Percentiles rank a stretch among this genome's conserved stretches.
Evolutionary conservation across 495 filamentous ascomycete species (phyloP).

Genomic region (Achaetomiella virescens): DNA sequence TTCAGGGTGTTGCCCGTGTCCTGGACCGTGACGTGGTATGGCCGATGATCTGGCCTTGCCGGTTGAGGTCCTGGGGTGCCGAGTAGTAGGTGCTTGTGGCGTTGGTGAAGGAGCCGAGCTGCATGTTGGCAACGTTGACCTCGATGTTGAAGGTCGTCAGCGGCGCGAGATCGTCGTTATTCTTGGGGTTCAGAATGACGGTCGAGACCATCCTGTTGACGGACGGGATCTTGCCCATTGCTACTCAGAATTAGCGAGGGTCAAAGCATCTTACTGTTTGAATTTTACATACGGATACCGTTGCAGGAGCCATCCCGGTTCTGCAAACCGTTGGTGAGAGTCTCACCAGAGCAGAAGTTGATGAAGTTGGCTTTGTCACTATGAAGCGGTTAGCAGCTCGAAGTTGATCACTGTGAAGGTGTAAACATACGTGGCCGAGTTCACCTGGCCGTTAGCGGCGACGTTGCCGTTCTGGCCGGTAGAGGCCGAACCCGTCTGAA

Average conservation of each 20-base stretch:
- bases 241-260: slow-evolving; percentile 32
- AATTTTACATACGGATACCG: slow-evolving; percentile 52
- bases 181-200: slow-evolving; percentile 51
- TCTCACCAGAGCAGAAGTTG: slow-evolving; percentile 62
- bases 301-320: slow-evolving; percentile 63
- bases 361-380: slow-evolving; percentile 58
- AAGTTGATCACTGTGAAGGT: background rate
- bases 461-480: slow-evolving; percentile 27
- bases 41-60: slow-evolving; percentile 53
- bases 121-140: slow-evolving; percentile 55
- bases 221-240: slow-evolving; percentile 67
- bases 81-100: slow-evolving; percentile 59
- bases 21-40: slow-evolving; percentile 71
- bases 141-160: slow-evolving; percentile 52
- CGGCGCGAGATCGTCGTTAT: slow-evolving; percentile 40
- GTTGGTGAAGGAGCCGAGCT: slow-evolving; percentile 62
- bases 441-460: slow-evolving; percentile 44
- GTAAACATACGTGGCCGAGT: slow-evolving; percentile 47
- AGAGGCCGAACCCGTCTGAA: slow-evolving; percentile 45
- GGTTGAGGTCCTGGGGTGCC: slow-evolving; percentile 56
- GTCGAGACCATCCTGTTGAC: slow-evolving; percentile 59
- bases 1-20: slow-evolving; percentile 46
- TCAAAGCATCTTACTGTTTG: background rate
- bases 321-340: slow-evolving; percentile 64
- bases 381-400: background rate